A percentile compares a stretch with the other conserved stretches of the same genome.
Evolutionary conservation across 179 eudicot genomes (phyloP).

Genomic region (Sideroxylon spinosum): DNA sequence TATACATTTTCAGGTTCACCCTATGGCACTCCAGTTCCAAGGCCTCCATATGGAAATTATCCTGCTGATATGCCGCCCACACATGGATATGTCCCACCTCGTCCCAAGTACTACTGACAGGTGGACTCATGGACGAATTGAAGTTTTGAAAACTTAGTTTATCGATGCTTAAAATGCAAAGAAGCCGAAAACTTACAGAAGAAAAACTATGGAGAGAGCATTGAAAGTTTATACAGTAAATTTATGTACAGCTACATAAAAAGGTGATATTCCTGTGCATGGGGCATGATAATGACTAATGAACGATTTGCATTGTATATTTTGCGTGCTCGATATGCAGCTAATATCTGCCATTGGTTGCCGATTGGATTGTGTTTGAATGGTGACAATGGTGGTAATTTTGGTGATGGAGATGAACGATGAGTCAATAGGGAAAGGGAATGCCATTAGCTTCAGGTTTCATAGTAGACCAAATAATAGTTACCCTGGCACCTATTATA

Average conservation of each 20-base stretch:
- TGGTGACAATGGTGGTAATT: background rate
- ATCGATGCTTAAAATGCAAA: background rate
- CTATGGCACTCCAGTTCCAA: slow-evolving; percentile 17
- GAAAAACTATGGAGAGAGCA: background rate
- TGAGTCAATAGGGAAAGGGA: too few species aligned
- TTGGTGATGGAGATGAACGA: too few species aligned
- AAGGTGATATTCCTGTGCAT: too few species aligned
- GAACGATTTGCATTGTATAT: background rate
- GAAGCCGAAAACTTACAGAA: background rate
- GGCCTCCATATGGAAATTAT: slow-evolving; percentile 25
- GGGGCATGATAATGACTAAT: background rate
- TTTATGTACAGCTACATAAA: too few species aligned
- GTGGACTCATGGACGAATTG: background rate
- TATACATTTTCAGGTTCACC: slow-evolving; percentile 16
- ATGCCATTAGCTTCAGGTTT: too few species aligned
- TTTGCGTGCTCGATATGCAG: background rate
- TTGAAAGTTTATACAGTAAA: background rate
- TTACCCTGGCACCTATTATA: too few species aligned
- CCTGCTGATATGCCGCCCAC: slow-evolving; percentile 9
- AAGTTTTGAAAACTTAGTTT: background rate
- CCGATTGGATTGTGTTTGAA: background rate
- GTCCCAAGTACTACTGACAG: slow-evolving; percentile 19
- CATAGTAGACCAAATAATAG: too few species aligned
- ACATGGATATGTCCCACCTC: slow-evolving; percentile 16
- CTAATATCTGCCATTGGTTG: background rate